Evolutionary conservation across 2,329 filamentous ascomycete species (phyloP).

Genomic region (Calcarisporium arbuscula): DNA sequence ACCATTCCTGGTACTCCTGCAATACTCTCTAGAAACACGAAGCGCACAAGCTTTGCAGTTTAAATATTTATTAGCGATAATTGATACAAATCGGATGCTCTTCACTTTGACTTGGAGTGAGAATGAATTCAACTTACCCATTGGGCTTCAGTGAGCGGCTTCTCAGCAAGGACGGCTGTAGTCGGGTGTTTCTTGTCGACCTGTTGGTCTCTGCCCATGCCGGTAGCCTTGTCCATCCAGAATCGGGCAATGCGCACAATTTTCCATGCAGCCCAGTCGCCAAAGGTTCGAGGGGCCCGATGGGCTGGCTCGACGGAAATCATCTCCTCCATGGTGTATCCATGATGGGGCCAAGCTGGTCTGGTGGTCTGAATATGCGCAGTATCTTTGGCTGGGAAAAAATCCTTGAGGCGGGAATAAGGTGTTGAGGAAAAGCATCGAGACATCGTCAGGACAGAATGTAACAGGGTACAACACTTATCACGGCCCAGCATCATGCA

Average conservation of each 20-base stretch:
- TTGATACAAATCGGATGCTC: too few species aligned
- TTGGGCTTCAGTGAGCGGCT: slow-evolving; percentile 73
- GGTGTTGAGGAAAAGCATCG: slow-evolving; percentile 46
- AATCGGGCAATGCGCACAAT: slow-evolving; percentile 71
- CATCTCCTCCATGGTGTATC: slow-evolving; percentile 78
- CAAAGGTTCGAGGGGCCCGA: slow-evolving; percentile 62
- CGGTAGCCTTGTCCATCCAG: slow-evolving; percentile 76
- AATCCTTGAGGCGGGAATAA: slow-evolving; percentile 41
- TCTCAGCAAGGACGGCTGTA: slow-evolving; percentile 43
- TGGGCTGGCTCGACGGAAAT: slow-evolving; percentile 66
- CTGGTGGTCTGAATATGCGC: slow-evolving; percentile 55
- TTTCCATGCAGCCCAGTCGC: slow-evolving; percentile 73
- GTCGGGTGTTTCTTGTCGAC: slow-evolving; percentile 52
- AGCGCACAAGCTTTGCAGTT: slow-evolving; percentile 57
- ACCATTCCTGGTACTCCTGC: slow-evolving; percentile 97
- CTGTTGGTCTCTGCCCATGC: slow-evolving; percentile 65
- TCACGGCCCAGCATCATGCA: slow-evolving; percentile 11
- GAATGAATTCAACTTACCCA: slow-evolving; percentile 59
- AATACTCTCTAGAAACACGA: slow-evolving; percentile 91
- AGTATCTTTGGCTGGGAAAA: slow-evolving; percentile 58
- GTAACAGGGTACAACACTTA: slow-evolving; percentile 8
- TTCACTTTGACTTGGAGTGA: not conserved
- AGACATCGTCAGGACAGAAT: slow-evolving; percentile 6
- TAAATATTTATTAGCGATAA: slow-evolving; percentile 5
- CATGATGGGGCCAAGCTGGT: slow-evolving; percentile 63